A percentile compares a stretch with the other conserved stretches of the same genome.
phyloP scores from a whole-genome alignment of 2,329 filamentous ascomycete genomes.

The Aspergillus hortae region DNA sequence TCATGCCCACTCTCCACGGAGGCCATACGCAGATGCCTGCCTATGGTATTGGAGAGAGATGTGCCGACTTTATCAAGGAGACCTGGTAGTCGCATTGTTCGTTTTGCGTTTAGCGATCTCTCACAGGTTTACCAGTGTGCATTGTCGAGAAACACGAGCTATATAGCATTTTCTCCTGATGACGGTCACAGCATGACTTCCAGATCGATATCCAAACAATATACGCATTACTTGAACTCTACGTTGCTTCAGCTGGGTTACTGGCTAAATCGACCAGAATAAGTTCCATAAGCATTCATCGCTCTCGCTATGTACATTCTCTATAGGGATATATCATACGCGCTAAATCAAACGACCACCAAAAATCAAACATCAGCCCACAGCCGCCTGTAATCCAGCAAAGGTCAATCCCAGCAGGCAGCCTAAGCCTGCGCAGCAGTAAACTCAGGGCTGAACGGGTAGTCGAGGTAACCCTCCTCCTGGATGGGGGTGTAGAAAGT shows the following conservation, averaged over 20 bases:
- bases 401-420: background rate
- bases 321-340: background rate
- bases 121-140: too few relatives aligned
- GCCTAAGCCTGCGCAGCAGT: background rate
- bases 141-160: too few relatives aligned
- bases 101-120: too few relatives aligned
- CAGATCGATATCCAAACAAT: too few relatives aligned
- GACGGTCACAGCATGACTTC: too few relatives aligned
- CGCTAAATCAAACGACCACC: too few relatives aligned
- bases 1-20: conserved; percentile 51
- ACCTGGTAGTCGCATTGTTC: background rate
- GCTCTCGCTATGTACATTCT: background rate
- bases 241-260: too few relatives aligned
- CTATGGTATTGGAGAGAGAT: conserved; percentile 56
- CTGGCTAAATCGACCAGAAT: too few relatives aligned
- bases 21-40: conserved; percentile 58
- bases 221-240: too few relatives aligned
- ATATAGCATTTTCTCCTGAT: too few relatives aligned
- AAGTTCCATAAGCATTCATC: background rate
- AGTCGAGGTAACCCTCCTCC: conserved; percentile 32
- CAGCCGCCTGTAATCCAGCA: background rate
- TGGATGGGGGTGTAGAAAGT: conserved; percentile 35
- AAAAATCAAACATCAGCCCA: background rate
- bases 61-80: conserved; percentile 50
- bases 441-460: conserved; percentile 18